These are phyloP conservation scores for Bruguiera hainesii DNA, from an alignment of 441 rosid species.

Conservation along the genomic window DNA sequence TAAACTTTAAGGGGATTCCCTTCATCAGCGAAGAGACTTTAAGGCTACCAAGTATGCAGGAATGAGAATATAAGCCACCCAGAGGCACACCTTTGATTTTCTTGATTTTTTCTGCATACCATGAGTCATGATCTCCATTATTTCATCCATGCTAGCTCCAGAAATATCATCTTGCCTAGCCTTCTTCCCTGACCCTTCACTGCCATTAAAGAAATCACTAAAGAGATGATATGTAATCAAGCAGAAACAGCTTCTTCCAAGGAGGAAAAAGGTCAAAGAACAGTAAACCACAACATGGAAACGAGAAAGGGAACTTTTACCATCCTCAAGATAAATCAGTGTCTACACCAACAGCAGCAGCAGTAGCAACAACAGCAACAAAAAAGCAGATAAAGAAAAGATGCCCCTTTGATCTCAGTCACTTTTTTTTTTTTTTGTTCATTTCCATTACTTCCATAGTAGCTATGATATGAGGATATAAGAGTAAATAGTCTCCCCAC, in stretches of 20 bases:
- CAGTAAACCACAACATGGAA: neutral
- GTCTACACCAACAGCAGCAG: neutral
- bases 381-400: neutral
- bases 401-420: neutral
- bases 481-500: no score
- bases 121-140: conserved; percentile 54
- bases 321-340: no score
- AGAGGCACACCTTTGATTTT: conserved; percentile 46
- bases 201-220: conserved; percentile 17
- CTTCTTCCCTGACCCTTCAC: conserved; percentile 49
- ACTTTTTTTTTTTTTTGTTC: no score
- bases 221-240: conserved; percentile 10
- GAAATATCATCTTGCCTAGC: conserved; percentile 39
- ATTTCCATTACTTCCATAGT: no score
- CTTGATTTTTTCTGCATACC: conserved; percentile 53
- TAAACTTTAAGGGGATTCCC: no score
- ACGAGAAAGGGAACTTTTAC: no score
- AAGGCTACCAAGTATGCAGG: neutral
- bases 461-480: no score
- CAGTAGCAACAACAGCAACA: neutral
- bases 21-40: neutral
- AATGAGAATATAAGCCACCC: neutral
- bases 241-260: neutral
- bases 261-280: neutral
- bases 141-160: conserved; percentile 46